Percentiles rank a stretch among this genome's conserved stretches.
phyloP scores from a whole-genome alignment of 139 green algal genomes.

The Microglena sp. region DNA sequence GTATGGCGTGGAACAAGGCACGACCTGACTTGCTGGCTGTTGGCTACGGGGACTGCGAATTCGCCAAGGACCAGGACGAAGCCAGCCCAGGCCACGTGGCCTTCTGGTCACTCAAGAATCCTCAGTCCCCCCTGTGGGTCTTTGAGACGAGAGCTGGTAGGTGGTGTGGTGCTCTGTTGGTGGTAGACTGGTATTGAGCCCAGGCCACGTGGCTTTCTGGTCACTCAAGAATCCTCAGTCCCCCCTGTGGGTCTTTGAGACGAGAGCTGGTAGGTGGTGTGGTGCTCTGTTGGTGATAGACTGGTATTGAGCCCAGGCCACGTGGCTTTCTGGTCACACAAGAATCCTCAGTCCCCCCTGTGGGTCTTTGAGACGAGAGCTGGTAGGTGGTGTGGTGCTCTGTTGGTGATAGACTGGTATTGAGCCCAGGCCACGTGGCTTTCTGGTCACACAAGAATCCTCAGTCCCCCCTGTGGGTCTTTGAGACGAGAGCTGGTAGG shows the following conservation, averaged over 20 bases:
- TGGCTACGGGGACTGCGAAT: constrained; percentile 60
- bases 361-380: constrained; percentile 45
- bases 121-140: constrained; percentile 60
- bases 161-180: too few relatives aligned
- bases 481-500: constrained; percentile 27
- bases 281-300: too few relatives aligned
- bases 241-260: constrained; percentile 59
- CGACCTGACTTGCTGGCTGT: constrained; percentile 59
- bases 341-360: constrained; percentile 66
- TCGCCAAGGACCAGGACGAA: constrained; percentile 14
- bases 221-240: constrained; percentile 67
- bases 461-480: constrained; percentile 59
- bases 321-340: constrained; percentile 73
- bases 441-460: constrained; percentile 80
- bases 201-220: constrained; percentile 68
- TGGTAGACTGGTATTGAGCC: too few relatives aligned
- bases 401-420: too few relatives aligned
- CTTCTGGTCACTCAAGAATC: constrained; percentile 78
- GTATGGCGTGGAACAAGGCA: constrained; percentile 61
- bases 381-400: too few relatives aligned
- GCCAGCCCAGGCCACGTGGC: constrained; percentile 43
- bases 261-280: constrained; percentile 17
- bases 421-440: constrained; percentile 46
- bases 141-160: constrained; percentile 31
- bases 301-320: constrained; percentile 34